A percentile compares a stretch with the other conserved stretches of the same genome.
phyloP scores from a whole-genome alignment of 176 grass and related monocot species.

The Bromus sterilis region DNA sequence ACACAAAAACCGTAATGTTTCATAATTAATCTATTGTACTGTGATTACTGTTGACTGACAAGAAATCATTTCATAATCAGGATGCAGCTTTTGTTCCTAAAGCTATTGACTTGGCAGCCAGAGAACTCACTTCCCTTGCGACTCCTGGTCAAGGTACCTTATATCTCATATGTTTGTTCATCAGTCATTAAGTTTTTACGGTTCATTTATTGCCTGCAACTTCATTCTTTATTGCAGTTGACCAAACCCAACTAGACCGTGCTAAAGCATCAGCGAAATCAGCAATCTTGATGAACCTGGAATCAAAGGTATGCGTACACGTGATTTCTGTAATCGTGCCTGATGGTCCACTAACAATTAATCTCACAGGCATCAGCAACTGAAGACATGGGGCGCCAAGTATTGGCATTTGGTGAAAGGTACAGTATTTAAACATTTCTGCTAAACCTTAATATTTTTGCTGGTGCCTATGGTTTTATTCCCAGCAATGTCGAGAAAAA shows the following conservation, averaged over 20 bases:
- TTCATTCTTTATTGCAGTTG: slow-evolving; percentile 44
- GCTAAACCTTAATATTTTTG: not conserved
- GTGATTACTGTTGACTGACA: not conserved
- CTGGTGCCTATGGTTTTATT: slow-evolving; percentile 4
- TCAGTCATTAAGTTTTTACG: slow-evolving; percentile 11
- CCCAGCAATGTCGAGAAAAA: not conserved
- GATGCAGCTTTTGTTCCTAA: slow-evolving; percentile 72
- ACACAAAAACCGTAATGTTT: not conserved
- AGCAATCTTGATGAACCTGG: slow-evolving; percentile 57
- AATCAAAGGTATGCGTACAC: slow-evolving; percentile 54
- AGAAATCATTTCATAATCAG: slow-evolving; percentile 36
- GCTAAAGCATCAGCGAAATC: slow-evolving; percentile 85
- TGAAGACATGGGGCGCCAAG: slow-evolving; percentile 75
- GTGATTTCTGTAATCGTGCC: slow-evolving; percentile 6
- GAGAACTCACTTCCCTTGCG: slow-evolving; percentile 70
- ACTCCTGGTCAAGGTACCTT: slow-evolving; percentile 83
- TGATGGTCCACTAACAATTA: slow-evolving; percentile 19
- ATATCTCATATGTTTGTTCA: slow-evolving; percentile 7
- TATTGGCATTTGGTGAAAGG: slow-evolving; percentile 94
- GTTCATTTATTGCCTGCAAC: slow-evolving; percentile 24
- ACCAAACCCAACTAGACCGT: slow-evolving; percentile 75
- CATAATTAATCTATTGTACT: not conserved
- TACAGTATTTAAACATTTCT: slow-evolving; percentile 23
- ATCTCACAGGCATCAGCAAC: slow-evolving; percentile 45
- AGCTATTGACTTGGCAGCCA: slow-evolving; percentile 82